These are phyloP conservation scores for Pythium graminicola DNA, from an alignment of 352 stramenopile species.

Conservation along the genomic window DNA sequence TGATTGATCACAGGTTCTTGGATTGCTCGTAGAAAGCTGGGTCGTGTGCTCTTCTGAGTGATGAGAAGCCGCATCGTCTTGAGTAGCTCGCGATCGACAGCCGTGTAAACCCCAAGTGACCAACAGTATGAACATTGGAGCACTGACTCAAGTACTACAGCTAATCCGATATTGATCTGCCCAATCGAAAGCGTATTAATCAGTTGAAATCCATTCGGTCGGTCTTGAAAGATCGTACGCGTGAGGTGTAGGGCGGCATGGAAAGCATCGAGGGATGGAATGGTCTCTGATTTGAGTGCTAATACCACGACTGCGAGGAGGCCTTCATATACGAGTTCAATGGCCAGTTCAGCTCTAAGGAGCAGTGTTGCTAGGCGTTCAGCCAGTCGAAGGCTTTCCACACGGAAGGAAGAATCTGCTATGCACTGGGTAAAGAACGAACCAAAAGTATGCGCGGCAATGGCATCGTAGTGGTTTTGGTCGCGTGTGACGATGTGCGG, in stretches of 20 bases:
- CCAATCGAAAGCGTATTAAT: slow-evolving; percentile 1
- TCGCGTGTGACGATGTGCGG: not conserved
- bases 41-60: slow-evolving; percentile 24
- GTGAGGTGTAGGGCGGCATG: slow-evolving; percentile 34
- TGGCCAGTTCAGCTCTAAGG: slow-evolving; percentile 12
- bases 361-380: slow-evolving; percentile 31
- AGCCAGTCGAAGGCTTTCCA: slow-evolving; percentile 21
- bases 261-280: slow-evolving; percentile 21
- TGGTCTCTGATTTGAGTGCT: slow-evolving; percentile 10
- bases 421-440: slow-evolving; percentile 42
- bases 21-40: slow-evolving; percentile 29
- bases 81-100: slow-evolving; percentile 32
- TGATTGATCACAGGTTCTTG: not conserved
- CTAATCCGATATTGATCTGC: slow-evolving; percentile 24
- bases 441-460: slow-evolving; percentile 45
- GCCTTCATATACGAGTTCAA: slow-evolving; percentile 35
- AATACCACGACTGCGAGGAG: slow-evolving; percentile 32
- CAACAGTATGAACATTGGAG: slow-evolving; percentile 32
- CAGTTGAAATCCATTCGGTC: not conserved
- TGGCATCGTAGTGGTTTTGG: slow-evolving; percentile 18
- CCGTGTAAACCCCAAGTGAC: slow-evolving; percentile 13
- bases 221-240: slow-evolving; percentile 33
- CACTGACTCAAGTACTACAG: slow-evolving; percentile 24
- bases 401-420: slow-evolving; percentile 2
- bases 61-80: slow-evolving; percentile 36